These are phyloP conservation scores for Somion occarium DNA, from an alignment of 1,284 basidiomycete genomes.

Conservation along the genomic window DNA sequence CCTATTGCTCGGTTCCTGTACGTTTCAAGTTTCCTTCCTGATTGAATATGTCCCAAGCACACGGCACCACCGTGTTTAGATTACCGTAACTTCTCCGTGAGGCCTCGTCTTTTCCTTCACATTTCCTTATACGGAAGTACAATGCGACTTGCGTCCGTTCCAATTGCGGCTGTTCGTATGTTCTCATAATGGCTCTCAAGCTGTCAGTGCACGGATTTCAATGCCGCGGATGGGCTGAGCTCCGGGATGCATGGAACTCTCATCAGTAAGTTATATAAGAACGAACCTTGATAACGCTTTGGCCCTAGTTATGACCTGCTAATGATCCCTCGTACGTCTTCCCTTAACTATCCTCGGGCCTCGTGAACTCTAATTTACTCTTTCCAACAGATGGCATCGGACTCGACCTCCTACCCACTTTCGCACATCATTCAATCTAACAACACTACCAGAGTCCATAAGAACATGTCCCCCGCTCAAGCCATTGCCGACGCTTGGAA, in stretches of 20 bases:
- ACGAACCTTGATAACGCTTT: conserved; percentile 23
- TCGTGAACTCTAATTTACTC: conserved; percentile 8
- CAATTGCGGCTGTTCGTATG: conserved; percentile 29
- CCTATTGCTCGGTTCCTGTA: conserved; percentile 8
- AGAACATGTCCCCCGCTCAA: conserved; percentile 44
- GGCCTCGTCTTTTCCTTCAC: conserved; percentile 17
- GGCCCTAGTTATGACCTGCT: conserved; percentile 26
- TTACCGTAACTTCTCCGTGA: conserved; percentile 1
- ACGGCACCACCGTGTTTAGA: not conserved
- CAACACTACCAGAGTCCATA: conserved; percentile 18
- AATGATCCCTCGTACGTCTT: conserved; percentile 28
- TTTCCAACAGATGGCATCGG: conserved; percentile 30
- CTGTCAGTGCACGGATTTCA: conserved; percentile 19
- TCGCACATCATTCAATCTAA: conserved; percentile 17
- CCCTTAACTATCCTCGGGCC: conserved; percentile 9
- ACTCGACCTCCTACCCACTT: conserved; percentile 26
- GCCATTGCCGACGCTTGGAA: conserved; percentile 65
- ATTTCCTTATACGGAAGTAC: conserved; percentile 26
- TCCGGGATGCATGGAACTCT: conserved; percentile 22
- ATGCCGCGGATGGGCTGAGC: conserved; percentile 24
- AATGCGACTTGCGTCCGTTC: conserved; percentile 19
- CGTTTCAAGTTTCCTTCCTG: conserved; percentile 6
- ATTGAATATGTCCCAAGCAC: conserved; percentile 1
- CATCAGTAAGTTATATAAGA: conserved; percentile 28
- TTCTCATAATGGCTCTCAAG: conserved; percentile 23